These are phyloP conservation scores for Saccharomyces hybrid DNA, from an alignment of 1,139 yeast genomes.

Conservation along the genomic window DNA sequence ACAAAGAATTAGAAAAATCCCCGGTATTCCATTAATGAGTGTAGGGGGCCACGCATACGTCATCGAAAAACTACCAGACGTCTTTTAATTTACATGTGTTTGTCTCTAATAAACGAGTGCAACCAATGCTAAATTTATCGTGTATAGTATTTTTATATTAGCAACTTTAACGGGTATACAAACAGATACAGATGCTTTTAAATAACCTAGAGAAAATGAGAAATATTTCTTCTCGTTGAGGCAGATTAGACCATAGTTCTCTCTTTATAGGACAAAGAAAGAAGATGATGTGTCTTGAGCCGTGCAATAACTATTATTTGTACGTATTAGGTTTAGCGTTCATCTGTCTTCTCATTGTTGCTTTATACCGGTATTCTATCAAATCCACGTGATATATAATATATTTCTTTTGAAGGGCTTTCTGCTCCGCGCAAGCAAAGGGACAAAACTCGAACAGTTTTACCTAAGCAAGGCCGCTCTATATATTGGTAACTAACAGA, in stretches of 20 bases:
- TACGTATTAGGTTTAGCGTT: background rate
- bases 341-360: too few species aligned
- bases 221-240: background rate
- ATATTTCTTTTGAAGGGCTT: background rate
- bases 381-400: background rate
- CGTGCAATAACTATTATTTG: background rate
- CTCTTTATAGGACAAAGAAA: background rate
- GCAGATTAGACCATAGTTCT: too few species aligned
- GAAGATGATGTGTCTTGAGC: background rate
- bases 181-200: background rate
- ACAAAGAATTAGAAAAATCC: conserved; percentile 88
- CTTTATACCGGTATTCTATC: background rate
- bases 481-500: too few species aligned
- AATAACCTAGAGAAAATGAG: background rate
- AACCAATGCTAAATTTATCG: background rate
- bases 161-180: background rate
- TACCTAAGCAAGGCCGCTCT: background rate
- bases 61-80: conserved; percentile 91
- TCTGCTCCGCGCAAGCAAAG: background rate
- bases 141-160: background rate
- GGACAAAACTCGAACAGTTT: background rate
- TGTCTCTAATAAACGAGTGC: background rate
- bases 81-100: conserved; percentile 42
- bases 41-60: conserved; percentile 92
- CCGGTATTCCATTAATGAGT: conserved; percentile 94